phyloP scores from a whole-genome alignment of 805 yeast species.

The Wickerhamiella domercqiae region DNA sequence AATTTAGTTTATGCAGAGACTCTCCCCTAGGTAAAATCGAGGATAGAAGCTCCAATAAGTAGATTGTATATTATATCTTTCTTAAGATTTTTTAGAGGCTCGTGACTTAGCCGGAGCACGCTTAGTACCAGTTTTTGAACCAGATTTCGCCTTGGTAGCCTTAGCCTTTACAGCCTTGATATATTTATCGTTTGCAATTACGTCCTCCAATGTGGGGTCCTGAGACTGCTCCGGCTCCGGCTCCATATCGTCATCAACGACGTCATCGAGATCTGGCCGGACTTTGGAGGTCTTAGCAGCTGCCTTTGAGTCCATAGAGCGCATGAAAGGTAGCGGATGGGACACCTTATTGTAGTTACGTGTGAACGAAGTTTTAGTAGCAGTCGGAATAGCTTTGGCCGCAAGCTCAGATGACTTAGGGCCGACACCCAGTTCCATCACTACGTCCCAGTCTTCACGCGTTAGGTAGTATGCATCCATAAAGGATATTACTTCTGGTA shows the following conservation, averaged over 20 bases:
- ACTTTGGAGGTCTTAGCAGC: conserved; percentile 22
- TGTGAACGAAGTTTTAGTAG: conserved; percentile 76
- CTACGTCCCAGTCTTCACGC: conserved; percentile 80
- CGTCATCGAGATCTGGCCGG: conserved; percentile 57
- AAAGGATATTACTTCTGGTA: conserved; percentile 45
- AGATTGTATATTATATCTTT: too few species aligned
- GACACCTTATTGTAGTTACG: conserved; percentile 56
- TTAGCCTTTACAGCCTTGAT: conserved; percentile 12
- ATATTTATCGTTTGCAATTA: conserved; percentile 22
- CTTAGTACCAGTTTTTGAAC: background rate
- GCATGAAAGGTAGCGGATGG: conserved; percentile 78
- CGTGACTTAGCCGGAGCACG: too few species aligned
- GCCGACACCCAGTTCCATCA: conserved; percentile 76
- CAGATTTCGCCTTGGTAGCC: conserved; percentile 2
- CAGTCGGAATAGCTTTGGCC: conserved; percentile 54
- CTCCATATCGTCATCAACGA: conserved; percentile 39
- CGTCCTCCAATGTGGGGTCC: conserved; percentile 26
- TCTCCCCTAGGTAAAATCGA: too few species aligned
- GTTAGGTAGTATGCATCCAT: conserved; percentile 81
- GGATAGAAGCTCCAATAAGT: too few species aligned
- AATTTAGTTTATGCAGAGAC: too few species aligned
- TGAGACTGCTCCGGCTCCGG: conserved; percentile 20
- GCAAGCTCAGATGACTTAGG: conserved; percentile 27
- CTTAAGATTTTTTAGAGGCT: conserved; percentile 6
- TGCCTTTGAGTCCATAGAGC: conserved; percentile 28